phyloP scores from a whole-genome alignment of 768 basidiomycete genomes.

The Russula vinacea region DNA sequence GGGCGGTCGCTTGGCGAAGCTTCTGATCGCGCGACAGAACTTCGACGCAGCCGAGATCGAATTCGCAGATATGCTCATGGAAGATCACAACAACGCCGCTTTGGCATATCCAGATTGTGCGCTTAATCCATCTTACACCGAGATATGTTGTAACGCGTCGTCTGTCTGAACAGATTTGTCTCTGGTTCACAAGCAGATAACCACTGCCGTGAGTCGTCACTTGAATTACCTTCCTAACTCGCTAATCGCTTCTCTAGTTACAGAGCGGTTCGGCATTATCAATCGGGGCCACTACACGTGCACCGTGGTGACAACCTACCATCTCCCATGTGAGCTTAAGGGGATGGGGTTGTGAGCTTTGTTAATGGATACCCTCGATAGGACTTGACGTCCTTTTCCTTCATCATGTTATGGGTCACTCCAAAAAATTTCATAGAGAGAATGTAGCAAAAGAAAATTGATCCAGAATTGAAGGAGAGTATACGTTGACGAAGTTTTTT shows the following conservation, averaged over 20 bases:
- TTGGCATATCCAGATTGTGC: conserved; percentile 88
- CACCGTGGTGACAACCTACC: conserved; percentile 24
- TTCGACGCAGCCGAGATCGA: conserved; percentile 91
- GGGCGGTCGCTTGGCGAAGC: conserved; percentile 49
- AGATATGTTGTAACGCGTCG: not conserved
- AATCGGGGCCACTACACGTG: conserved; percentile 19
- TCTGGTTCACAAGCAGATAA: conserved; percentile 29
- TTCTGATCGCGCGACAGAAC: conserved; percentile 85
- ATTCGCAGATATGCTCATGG: conserved; percentile 94
- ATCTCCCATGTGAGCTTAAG: not conserved
- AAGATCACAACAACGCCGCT: conserved; percentile 95
- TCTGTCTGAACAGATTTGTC: conserved; percentile 22
- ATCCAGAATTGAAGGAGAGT: conserved; percentile 18
- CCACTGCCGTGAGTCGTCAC: conserved; percentile 24
- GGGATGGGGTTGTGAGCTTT: not conserved
- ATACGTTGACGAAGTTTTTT: conserved; percentile 17
- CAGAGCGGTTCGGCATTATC: conserved; percentile 23
- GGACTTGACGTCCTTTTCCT: not conserved
- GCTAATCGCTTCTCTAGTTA: conserved; percentile 11
- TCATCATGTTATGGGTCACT: not conserved
- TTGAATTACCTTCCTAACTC: not conserved
- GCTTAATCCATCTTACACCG: not conserved
- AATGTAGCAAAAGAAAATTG: conserved; percentile 12
- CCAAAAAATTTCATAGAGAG: conserved; percentile 7
- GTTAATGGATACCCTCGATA: not conserved